Conservation (phyloP, 1,284 basidiomycete species). For the Ganoderma lucidum region DNA sequence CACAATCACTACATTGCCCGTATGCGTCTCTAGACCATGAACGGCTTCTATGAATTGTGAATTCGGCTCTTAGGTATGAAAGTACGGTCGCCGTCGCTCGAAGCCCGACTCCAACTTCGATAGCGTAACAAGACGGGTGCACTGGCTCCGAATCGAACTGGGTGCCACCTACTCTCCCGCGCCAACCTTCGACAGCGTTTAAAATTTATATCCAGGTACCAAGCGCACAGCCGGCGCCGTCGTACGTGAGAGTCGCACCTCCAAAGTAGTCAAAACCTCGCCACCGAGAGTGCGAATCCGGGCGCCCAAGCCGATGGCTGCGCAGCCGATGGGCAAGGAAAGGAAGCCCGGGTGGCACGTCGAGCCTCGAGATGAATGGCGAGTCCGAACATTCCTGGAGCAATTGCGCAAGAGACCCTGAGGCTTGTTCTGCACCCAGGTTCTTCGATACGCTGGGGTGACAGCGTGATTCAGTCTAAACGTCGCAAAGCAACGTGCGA, state of each 20-base stretch:
- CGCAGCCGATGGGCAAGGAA: not conserved
- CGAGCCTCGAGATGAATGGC: not conserved
- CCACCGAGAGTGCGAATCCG: not conserved
- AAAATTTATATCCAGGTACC: constrained; percentile 1
- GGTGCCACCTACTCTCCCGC: constrained; percentile 3
- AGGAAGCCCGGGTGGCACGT: constrained; percentile 3
- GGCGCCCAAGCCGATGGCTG: not conserved
- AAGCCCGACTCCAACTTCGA: not conserved
- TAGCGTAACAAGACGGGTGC: not conserved
- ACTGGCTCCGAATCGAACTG: not conserved
- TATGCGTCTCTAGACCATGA: not conserved
- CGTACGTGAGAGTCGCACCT: not conserved
- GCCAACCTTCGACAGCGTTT: not conserved
- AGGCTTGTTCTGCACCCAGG: not conserved
- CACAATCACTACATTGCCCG: not conserved
- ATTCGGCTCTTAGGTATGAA: not conserved
- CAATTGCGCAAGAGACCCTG: not conserved
- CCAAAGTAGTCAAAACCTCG: not conserved
- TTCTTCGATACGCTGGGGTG: constrained; percentile 6
- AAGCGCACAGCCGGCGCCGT: not conserved
- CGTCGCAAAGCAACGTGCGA: not conserved
- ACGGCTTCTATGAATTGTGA: not conserved
- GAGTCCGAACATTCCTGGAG: not conserved
- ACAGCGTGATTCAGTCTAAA: not conserved
- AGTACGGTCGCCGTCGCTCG: not conserved